Base-by-base conservation (phyloP, 2,329 filamentous ascomycete species). In the Curvularia eragrostidis region DNA sequence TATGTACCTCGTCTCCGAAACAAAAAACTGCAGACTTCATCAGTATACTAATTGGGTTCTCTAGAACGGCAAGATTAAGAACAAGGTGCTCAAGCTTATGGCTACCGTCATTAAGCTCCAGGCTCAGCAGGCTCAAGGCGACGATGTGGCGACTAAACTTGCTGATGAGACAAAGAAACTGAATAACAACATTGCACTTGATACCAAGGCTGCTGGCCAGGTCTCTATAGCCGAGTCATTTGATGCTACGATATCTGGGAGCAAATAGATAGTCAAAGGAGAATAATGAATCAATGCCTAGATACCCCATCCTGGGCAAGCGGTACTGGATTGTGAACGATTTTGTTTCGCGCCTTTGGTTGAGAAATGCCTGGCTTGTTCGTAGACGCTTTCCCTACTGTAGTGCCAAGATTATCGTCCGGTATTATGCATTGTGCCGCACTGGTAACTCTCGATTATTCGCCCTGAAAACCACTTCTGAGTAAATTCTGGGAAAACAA, bases 81-180 rank as follows among this genome's bases (percentile, higher is more conserved):
- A 86, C 77, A 86, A 86, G 78, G 83, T 87, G 23, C 73, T 86
- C 51, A 87, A 86, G 77, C 75, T 86, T 48, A 78, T 81, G 74
- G 80, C 85, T 15, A 80, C 84, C 66, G 79, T 83, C 2, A 67
- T 85, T 55, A 76, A 77, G 44, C 77, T 86, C 39, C 74, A 83
- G 73, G 83, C 85, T 52, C 73, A 85, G 68, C 75, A 79, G 58
- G 84, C 84, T 0, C 80, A 85, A 69, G 84, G 84, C 21, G 78
- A 81, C 49, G 76, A 80, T 63, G 79, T 79, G 36, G 68, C 77
- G 26, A 77, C 58, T 38, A 77, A 83, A 69, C 75, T 85, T 28
- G 77, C 77, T 13, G 69, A 73, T 9, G 80, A 86, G 75, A 71
- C 77, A 64, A 82, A 67, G 51, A 86, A 86, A 77, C 76, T 86